Evolutionary conservation across 768 basidiomycete genomes (phyloP), one percentile per base, ranked within the genome.

Genomic region (Rubroboletus pulcherrimus): DNA sequence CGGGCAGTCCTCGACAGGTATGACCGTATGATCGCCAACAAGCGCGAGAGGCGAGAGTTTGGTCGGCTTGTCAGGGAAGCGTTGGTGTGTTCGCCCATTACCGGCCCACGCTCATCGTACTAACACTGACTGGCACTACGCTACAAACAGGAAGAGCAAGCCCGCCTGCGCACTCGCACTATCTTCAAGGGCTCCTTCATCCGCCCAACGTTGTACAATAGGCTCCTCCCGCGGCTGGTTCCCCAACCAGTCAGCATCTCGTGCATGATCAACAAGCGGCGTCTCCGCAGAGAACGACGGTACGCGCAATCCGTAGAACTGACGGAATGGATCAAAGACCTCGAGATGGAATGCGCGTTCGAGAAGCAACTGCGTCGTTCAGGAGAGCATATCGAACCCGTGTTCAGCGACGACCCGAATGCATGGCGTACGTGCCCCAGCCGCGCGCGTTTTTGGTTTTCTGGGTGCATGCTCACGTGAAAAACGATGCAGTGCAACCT

Each of bases 171-270:
- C 37, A 79, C 75, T 21, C 81, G 84, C 4, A 85, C 89, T 12
- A 84, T 87, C 34, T 70, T 92, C 55, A 92, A 89, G 7, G 89
- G 91, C 5, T 79, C 77, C 2, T 81, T 82, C 66, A 66, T 92
- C n/a, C 83, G 82, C 11, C 80, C 91, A 0, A 77, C 86, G 0
- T 49, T 81, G 8, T 82, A 72, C 70, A 83, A 92, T 66, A 76
- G 73, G 0, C 90, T 92, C 1, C 78, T 97, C 14, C 92, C 92
- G 0, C 83, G 90, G 0, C 74, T 97, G 61, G 83, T 79, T 39
- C 91, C 90, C 1, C 92, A 96, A 58, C 94, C 95, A 0, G 62
- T 72, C 5, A 75, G 79, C n/a, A 80, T 93, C 43, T 77, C 81
- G 2, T 79, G 81, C 67, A 91, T 93, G 75, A 89, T 95, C 34